Conservation (phyloP, 129 eudicot genomes). For the Centrapalus pauciflorus region DNA sequence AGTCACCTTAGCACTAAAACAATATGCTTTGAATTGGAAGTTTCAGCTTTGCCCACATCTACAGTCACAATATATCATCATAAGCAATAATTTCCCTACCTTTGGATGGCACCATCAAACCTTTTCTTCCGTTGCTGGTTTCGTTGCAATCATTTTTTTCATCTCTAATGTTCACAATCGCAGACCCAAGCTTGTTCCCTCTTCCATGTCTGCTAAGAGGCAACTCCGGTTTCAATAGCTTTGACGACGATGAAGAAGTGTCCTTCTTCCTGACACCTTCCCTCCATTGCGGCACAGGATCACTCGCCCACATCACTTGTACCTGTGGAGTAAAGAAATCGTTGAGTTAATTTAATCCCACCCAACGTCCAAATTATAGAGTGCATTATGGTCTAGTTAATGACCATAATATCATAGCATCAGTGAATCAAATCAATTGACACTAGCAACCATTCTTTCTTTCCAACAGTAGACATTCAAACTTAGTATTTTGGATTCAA, state of each 20-base stretch:
- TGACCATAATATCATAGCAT: neutral
- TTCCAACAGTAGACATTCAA: neutral
- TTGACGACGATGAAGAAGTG: conserved; percentile 30
- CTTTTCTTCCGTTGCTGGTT: conserved; percentile 3
- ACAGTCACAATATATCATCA: conserved; percentile 74
- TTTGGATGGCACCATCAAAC: conserved; percentile 35
- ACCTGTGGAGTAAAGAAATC: conserved; percentile 37
- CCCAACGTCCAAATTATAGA: neutral
- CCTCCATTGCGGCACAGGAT: conserved; percentile 66
- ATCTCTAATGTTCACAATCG: conserved; percentile 65
- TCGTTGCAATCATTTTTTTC: conserved; percentile 11
- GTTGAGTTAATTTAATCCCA: neutral
- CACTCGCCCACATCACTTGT: conserved; percentile 74
- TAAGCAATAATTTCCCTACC: conserved; percentile 92
- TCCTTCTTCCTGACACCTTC: conserved; percentile 53
- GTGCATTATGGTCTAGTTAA: neutral
- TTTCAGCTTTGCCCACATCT: neutral
- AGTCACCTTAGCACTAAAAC: conserved; percentile 8
- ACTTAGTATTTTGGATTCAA: neutral
- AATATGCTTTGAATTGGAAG: neutral
- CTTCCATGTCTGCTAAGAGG: conserved; percentile 90
- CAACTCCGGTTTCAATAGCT: conserved; percentile 63
- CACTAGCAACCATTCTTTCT: neutral
- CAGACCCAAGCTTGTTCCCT: conserved; percentile 66
- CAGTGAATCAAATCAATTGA: neutral